These are phyloP conservation scores for Mycena leptocephala DNA, from an alignment of 768 basidiomycete species.

Conservation along the genomic window DNA sequence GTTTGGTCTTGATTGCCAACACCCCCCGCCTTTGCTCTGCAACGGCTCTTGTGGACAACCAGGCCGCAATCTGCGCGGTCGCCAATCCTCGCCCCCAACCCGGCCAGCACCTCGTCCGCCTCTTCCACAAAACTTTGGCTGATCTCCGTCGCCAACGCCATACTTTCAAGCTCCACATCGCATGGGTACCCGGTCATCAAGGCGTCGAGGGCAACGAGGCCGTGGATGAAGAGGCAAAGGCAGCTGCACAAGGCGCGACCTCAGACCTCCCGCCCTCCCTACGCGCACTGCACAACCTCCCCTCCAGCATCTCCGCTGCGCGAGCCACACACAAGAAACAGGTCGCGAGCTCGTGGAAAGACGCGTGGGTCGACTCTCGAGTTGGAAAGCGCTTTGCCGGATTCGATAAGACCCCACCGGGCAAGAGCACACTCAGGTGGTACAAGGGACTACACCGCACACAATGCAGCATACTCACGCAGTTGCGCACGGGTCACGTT, in stretches of 20 bases:
- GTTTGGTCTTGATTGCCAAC: not conserved
- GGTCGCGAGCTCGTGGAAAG: too few relatives aligned
- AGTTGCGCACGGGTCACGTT: conserved; percentile 49
- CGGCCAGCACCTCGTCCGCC: not conserved
- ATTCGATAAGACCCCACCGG: conserved; percentile 11
- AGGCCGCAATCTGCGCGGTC: not conserved
- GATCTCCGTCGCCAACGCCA: not conserved
- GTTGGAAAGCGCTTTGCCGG: not conserved
- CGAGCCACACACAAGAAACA: too few relatives aligned
- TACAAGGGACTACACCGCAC: conserved; percentile 15
- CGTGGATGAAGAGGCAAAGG: conserved; percentile 28
- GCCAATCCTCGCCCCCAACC: not conserved
- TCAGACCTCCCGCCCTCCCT: not conserved
- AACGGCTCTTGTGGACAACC: conserved; percentile 7
- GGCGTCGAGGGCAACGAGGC: conserved; percentile 35
- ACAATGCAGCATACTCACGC: conserved; percentile 42
- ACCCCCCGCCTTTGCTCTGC: not conserved
- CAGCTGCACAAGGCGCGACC: conserved; percentile 5
- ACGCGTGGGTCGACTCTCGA: too few relatives aligned
- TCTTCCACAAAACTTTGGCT: not conserved
- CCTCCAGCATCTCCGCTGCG: not conserved
- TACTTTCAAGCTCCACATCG: conserved; percentile 6
- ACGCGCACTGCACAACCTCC: not conserved
- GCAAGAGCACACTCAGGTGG: not conserved
- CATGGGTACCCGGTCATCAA: conserved; percentile 10